phyloP scores from a whole-genome alignment of 2,329 filamentous ascomycete genomes.

The Pestalotiopsis sp. region DNA sequence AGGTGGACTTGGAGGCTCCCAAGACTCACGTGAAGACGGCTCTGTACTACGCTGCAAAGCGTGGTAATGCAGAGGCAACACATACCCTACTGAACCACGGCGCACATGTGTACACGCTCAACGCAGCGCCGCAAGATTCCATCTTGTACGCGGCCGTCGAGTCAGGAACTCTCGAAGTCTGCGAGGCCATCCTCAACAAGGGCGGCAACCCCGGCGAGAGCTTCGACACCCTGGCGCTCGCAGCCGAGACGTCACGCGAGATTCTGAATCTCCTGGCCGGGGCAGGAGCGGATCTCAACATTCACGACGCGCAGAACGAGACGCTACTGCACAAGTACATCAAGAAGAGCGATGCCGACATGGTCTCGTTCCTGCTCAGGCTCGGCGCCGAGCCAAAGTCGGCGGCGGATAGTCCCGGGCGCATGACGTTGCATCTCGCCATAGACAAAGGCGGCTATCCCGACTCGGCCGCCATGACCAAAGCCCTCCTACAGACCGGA shows the following conservation, averaged over 20 bases:
- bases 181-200: slow-evolving; percentile 11
- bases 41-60: slow-evolving; percentile 16
- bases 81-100: slow-evolving; percentile 12
- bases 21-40: slow-evolving; percentile 15
- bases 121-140: slow-evolving; percentile 9
- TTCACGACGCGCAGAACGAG: slow-evolving; percentile 5
- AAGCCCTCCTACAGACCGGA: slow-evolving; percentile 13
- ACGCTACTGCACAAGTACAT: slow-evolving; percentile 14
- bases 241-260: slow-evolving; percentile 7
- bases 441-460: slow-evolving; percentile 9
- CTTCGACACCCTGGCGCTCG: slow-evolving; percentile 3
- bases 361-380: slow-evolving; percentile 15
- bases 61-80: slow-evolving; percentile 11
- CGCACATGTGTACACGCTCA: slow-evolving; percentile 14
- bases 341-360: slow-evolving; percentile 6
- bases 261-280: slow-evolving; percentile 9
- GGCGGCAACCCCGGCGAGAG: slow-evolving; percentile 15
- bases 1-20: slow-evolving; percentile 6
- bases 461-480: slow-evolving; percentile 8
- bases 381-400: slow-evolving; percentile 10
- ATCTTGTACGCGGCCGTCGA: slow-evolving; percentile 16
- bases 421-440: slow-evolving; percentile 13
- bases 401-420: not conserved
- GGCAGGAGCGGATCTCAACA: slow-evolving; percentile 15
- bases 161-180: slow-evolving; percentile 9